These are phyloP conservation scores for Agaricus sinodeliciosus DNA, from an alignment of 768 basidiomycete genomes.

Conservation along the genomic window DNA sequence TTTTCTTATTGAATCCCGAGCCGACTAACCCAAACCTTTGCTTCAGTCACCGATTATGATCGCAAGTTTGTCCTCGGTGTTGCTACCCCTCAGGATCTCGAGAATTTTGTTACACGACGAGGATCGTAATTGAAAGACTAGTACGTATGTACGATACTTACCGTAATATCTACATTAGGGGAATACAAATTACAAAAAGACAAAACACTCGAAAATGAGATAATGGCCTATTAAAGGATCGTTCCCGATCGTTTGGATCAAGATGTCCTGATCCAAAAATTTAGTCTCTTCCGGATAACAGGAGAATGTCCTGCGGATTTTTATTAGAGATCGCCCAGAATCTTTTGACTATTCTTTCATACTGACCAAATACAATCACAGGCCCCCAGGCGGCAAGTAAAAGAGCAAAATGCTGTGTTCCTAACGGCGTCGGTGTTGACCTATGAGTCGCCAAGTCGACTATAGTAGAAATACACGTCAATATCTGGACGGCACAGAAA, in stretches of 20 bases:
- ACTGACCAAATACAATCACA: constrained; percentile 44
- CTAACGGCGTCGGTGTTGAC: constrained; percentile 43
- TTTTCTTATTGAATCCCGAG: neutral
- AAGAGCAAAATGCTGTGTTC: constrained; percentile 59
- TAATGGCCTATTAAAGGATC: neutral
- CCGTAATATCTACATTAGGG: neutral
- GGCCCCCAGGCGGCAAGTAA: constrained; percentile 57
- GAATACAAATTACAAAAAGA: neutral
- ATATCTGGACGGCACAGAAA: constrained; percentile 39
- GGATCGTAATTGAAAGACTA: constrained; percentile 24
- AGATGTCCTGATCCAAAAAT: constrained; percentile 24
- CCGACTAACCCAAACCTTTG: neutral
- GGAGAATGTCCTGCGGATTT: constrained; percentile 26
- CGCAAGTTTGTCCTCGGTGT: constrained; percentile 83
- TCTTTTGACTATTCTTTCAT: neutral
- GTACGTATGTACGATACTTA: constrained; percentile 3
- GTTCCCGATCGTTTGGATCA: neutral
- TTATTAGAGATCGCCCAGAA: neutral
- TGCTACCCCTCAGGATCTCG: constrained; percentile 71
- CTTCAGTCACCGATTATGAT: constrained; percentile 70
- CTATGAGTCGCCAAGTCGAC: constrained; percentile 38
- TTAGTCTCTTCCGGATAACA: constrained; percentile 29
- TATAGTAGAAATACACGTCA: constrained; percentile 44
- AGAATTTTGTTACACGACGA: constrained; percentile 50
- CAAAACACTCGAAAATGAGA: neutral